Evolutionary conservation across 768 basidiomycete species (phyloP), one percentile per base, ranked within the genome.

Genomic region (Tulasnella sp.): DNA sequence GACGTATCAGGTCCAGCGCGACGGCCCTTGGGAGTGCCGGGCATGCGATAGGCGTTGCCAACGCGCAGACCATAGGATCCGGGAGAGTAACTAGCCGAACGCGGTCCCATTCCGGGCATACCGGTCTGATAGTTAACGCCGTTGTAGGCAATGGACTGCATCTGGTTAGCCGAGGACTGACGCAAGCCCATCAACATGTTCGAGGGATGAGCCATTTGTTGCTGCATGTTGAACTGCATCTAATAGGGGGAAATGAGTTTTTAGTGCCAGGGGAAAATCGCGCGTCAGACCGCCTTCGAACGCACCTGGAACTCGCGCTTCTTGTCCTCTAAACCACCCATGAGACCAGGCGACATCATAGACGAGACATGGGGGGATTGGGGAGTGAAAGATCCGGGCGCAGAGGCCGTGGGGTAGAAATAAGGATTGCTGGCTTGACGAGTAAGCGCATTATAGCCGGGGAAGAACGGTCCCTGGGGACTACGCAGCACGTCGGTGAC

Each of bases 231-330:
- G 80, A 84, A 86, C 86, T 87, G 39, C 68, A 72, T 40, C 31
- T 54, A 45, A 3, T 77, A 34, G 77, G 67, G 9, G 12, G 14
- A 36, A 22, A 29, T 9, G 4, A 36, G 31, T 11, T 3, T 8
- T 74, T 22, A 75, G 31, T 36, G 64, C 37, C 52, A 67, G 8
- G 29, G 8, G 29, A 31, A 75, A 67, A 39, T 36, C 1, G 38
- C 36, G 72, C 38, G 22, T 25, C 22, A 37, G 37, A 71, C 14
- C 31, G 11, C 36, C 22, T 29, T 68, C 29, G 54, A 29, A 79
- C 82, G 31, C 79, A 90, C 91, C 86, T 89, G 89, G 71, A 86
- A 77, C 69, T 87, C 87, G 70, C 85, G 84, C 78, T 90, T 91
- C 81, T 90, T 91, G 78, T 90, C 88, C 31, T 81, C 79, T 29